Percentiles rank a stretch among this genome's conserved stretches.
Evolutionary conservation across 2,329 filamentous ascomycete genomes (phyloP).

Genomic region (Thelonectria blattea): DNA sequence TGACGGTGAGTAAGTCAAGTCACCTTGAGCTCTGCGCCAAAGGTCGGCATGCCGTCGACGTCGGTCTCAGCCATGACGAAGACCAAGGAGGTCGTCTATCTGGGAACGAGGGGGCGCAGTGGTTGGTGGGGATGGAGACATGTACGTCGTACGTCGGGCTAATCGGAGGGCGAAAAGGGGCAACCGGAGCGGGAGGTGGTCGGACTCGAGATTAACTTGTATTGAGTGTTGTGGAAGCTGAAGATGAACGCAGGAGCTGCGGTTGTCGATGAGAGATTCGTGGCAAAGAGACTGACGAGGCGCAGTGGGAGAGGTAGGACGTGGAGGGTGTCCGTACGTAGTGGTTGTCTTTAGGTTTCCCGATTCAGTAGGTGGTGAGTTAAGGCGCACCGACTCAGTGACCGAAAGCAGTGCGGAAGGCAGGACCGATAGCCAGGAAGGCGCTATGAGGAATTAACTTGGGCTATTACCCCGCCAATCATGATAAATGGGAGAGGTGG

Average conservation of each 20-base stretch:
- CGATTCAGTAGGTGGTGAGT: constrained; percentile 33
- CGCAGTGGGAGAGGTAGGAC: constrained; percentile 13
- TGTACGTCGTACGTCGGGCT: constrained; percentile 18
- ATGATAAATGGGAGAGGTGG: too few relatives aligned
- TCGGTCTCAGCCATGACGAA: constrained; percentile 79
- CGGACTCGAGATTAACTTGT: background rate
- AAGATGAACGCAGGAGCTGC: constrained; percentile 2
- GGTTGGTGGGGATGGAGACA: constrained; percentile 31
- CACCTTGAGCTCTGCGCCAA: constrained; percentile 95
- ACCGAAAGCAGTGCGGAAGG: constrained; percentile 22
- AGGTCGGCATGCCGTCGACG: constrained; percentile 80
- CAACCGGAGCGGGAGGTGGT: background rate
- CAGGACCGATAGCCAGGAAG: constrained; percentile 20
- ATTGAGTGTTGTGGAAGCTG: constrained; percentile 10
- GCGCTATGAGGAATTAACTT: constrained; percentile 4
- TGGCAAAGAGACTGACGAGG: constrained; percentile 23
- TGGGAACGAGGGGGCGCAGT: constrained; percentile 28
- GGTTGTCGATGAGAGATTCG: constrained; percentile 11
- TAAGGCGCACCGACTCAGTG: constrained; percentile 18
- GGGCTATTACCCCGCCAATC: constrained; percentile 37
- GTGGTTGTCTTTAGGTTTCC: background rate
- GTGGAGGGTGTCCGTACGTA: constrained; percentile 9
- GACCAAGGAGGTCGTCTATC: constrained; percentile 30
- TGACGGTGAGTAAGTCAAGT: constrained; percentile 41
- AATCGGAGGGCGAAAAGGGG: constrained; percentile 13